Evolutionary conservation across 2,329 filamentous ascomycete species (phyloP), one percentile per base, ranked within the genome.

Genomic region (Diaporthe amygdali): DNA sequence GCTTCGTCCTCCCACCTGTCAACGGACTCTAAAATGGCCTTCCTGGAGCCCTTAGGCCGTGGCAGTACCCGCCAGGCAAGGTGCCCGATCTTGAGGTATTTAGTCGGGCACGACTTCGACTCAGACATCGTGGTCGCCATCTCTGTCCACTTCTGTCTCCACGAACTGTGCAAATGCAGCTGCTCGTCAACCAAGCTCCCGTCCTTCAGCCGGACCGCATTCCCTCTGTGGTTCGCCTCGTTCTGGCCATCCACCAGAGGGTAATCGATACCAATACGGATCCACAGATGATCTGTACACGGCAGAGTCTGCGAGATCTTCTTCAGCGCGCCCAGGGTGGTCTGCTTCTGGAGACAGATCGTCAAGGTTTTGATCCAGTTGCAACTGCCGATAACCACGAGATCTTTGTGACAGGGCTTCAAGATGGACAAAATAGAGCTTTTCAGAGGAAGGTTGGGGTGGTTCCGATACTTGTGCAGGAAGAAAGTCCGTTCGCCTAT

Each of bases 71-170:
- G n/a, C 69, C 69, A 71, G 2, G 64, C 64, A 22, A 71, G n/a
- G 37, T 71, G 69, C 0, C 69, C 66, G 41, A 71, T 69, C 30
- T 71, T 71, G 9, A 71, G 69, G 37, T 71, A 69, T 3, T 69
- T 34, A 3, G 44, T 49, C 20, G 69, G 69, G 25, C 64, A 71
- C 2, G 63, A 55, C 8, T 30, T 46, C 0, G n/a, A n/a, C n/a
- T 54, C 63, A 25, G 69, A 47, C 20, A 71, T 6, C 4, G n/a
- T 30, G 14, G 22, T 14, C 12, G 69, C 69, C 69, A 71, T 51
- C 20, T 68, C 54, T 3, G 46, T 22, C 69, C 69, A 71, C 22
- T 39, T 68, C 15, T 47, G 44, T 7, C 66, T 27, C 69, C 70
- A 71, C 2, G 37, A 25, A 15, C 27, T 39, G 25, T 64, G 47